These are phyloP conservation scores for Pestalotiopsis sp. DNA, from an alignment of 2,329 filamentous ascomycete genomes.

Conservation along the genomic window DNA sequence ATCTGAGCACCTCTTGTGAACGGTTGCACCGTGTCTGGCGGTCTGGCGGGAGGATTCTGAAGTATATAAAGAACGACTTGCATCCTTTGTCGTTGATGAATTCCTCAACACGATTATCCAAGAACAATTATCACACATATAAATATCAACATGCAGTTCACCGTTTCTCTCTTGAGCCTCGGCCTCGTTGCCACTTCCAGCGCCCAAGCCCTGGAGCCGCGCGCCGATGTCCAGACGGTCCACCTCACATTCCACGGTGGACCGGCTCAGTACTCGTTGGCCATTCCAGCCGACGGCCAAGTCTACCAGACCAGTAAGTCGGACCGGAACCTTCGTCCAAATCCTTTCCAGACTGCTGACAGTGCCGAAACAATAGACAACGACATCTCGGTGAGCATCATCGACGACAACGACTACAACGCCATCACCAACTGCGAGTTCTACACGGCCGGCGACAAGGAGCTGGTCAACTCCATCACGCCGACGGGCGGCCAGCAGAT, in stretches of 20 bases:
- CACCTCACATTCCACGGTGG: constrained; percentile 47
- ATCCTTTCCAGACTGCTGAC: background rate
- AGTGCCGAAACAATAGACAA: constrained; percentile 35
- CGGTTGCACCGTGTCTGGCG: background rate
- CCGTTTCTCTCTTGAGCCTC: constrained; percentile 11
- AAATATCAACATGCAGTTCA: constrained; percentile 3
- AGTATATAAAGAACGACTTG: background rate
- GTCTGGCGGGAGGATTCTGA: background rate
- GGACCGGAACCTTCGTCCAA: background rate
- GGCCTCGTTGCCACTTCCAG: constrained; percentile 20
- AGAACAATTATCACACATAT: background rate
- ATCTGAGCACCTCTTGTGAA: background rate
- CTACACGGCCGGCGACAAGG: constrained; percentile 35
- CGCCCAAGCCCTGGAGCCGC: constrained; percentile 25
- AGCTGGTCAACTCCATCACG: constrained; percentile 34
- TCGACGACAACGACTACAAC: constrained; percentile 47
- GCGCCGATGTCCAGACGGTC: constrained; percentile 34
- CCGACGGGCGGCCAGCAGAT: constrained; percentile 39
- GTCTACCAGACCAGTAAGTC: constrained; percentile 34
- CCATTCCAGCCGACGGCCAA: constrained; percentile 44
- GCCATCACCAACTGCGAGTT: constrained; percentile 46
- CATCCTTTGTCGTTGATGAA: background rate
- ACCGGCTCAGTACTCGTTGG: constrained; percentile 42
- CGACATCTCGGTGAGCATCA: constrained; percentile 38
- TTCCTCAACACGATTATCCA: background rate